Evolutionary conservation across 192 early-diverging fungal genomes (phyloP), one percentile per base, ranked within the genome.

Genomic region (Thamnidium elegans): DNA sequence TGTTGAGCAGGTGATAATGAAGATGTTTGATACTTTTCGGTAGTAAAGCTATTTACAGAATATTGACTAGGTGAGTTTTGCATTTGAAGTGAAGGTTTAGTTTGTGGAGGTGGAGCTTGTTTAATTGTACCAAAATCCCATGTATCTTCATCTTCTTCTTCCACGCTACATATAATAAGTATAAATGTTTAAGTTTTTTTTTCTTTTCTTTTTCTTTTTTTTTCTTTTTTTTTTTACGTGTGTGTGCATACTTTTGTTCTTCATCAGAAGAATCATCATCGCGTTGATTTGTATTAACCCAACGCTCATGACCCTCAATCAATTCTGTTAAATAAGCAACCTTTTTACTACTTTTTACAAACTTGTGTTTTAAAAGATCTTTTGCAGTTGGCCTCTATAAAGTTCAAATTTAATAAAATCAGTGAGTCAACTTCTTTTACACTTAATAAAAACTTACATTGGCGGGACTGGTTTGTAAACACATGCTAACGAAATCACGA

Each of bases 401-500:
- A 50, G 6, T 31, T n/a, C 53, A 20, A n/a, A 31, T 23, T 34
- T 31, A n/a, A 17, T 55, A 39, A 11, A 30, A 51, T 44, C 9
- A 36, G 3, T 21, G n/a, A 2, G 8, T 15, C 44, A 9, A 45
- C 44, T 4, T 45, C 14, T 15, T 45, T 15, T 2, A 13, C 44
- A 15, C 11, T n/a, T n/a, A n/a, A n/a, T n/a, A n/a, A 43, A 4
- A 30, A 45, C 69, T 75, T 78, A 92, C 90, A 73, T 81, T 71
- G 14, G 75, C 73, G 14, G 95, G 88, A 70, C 96, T 90, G 67
- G 90, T 92, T 58, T 96, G 88, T 14, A 98, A 74, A 72, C 97
- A 99, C 2, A 86, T 62, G 7, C 79, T 65, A 8, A 98, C 84
- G 81, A 99, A 97, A 48, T 97, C 95, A 66, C 91, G 88, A 79